A percentile compares a stretch with the other conserved stretches of the same genome.
Conservation (phyloP, 257 asterid species). For the Scutellaria galericulata region DNA sequence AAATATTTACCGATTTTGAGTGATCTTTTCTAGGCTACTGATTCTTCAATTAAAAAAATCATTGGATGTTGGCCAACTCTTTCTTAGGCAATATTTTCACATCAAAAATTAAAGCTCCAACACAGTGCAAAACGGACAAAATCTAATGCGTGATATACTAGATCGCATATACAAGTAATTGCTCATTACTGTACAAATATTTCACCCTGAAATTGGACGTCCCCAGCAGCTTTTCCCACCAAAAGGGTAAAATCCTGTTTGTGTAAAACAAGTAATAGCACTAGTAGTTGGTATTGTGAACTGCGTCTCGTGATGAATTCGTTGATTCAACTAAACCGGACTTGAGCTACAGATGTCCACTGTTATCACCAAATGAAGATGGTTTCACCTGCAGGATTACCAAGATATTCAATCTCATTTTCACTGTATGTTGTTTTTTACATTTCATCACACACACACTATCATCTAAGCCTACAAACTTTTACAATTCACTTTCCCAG, state of each 20-base stretch:
- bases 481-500: too few species aligned
- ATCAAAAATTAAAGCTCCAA: neutral
- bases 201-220: neutral
- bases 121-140: slow-evolving; percentile 6
- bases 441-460: too few species aligned
- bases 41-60: too few species aligned
- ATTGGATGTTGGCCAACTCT: too few species aligned
- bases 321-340: neutral
- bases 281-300: too few species aligned
- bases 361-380: neutral
- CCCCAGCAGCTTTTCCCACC: slow-evolving; percentile 2
- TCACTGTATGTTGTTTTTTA: too few species aligned
- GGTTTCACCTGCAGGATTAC: neutral
- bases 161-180: slow-evolving; percentile 18
- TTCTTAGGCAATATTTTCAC: neutral
- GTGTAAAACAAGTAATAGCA: neutral
- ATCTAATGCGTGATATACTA: neutral
- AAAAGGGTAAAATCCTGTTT: neutral
- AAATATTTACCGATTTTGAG: too few species aligned
- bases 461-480: too few species aligned
- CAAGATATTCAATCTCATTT: too few species aligned
- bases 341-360: neutral
- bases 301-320: too few species aligned
- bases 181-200: slow-evolving; percentile 11
- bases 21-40: too few species aligned